Conservation (phyloP, 768 basidiomycete species). For the Pleurotus ostreatus region DNA sequence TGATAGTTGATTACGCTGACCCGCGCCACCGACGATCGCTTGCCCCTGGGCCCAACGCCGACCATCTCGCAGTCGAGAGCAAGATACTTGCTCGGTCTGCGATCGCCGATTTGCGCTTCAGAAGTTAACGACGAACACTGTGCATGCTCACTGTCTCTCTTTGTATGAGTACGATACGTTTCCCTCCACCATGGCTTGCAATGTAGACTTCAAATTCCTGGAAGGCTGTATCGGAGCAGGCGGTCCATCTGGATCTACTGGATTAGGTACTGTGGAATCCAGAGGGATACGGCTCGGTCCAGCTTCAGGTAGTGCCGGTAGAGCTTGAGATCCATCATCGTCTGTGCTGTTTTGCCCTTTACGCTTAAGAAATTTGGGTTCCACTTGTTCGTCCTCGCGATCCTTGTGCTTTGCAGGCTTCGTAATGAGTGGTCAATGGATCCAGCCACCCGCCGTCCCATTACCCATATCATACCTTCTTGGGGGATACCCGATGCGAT, state of each 20-base stretch:
- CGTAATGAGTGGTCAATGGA: not conserved
- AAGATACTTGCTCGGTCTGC: conserved; percentile 67
- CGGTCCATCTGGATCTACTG: not conserved
- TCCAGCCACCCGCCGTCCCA: not conserved
- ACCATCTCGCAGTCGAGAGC: conserved; percentile 98
- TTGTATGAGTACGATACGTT: not conserved
- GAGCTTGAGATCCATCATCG: not conserved
- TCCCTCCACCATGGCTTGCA: not conserved
- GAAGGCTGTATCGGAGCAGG: too few species aligned
- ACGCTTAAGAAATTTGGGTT: not conserved
- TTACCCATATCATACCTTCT: not conserved
- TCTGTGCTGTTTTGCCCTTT: not conserved
- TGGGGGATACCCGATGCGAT: not conserved
- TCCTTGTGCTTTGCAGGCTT: not conserved
- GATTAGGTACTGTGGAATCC: not conserved
- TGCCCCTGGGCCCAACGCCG: conserved; percentile 78
- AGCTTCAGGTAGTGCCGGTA: not conserved
- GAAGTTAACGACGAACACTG: too few species aligned
- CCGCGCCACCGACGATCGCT: conserved; percentile 81
- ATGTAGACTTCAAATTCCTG: not conserved
- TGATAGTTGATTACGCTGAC: conserved; percentile 89
- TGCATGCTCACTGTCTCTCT: not conserved
- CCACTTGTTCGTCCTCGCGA: not conserved
- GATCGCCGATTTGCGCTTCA: too few species aligned
- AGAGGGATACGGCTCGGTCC: not conserved